Base-by-base conservation (phyloP, 768 basidiomycete species). In the Panaeolus papilionaceus region DNA sequence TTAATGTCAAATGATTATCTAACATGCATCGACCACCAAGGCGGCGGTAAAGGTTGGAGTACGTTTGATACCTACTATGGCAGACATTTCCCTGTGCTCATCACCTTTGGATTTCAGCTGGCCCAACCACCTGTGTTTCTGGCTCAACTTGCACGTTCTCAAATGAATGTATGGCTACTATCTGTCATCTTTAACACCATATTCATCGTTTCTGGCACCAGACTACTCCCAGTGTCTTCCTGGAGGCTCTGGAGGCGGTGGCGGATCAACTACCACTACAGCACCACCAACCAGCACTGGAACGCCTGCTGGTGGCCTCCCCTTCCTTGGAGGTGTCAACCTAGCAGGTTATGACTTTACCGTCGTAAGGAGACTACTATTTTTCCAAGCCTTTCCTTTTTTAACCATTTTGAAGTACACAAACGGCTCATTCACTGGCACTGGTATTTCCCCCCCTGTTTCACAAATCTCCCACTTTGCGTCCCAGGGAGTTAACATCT, bases 401-500 rank as follows among this genome's bases (percentile, higher is more conserved):
- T 8, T 45, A 45, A 51, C 49, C 8, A 11, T 51, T 28, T 14
- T 4, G n/a, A 64, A 82, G 79, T 71, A 73, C 8, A 84, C 83
- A 0, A 76, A 85, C 66, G 84, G 83, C 5, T 84, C 82, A 58
- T 85, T 84, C 75, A 82, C 67, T 12, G 81, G 80, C n/a, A 68
- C 71, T 66, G 75, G 76, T 1, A 74, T 75, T 14, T 66, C 72
- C 61, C 85, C 85, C 28, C 85, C 84, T 8, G 70, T 78, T 2
- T 70, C 76, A 33, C 85, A 88, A 65, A 85, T 80, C 77, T 66
- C 77, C 14, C 85, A 88, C 73, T 87, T 88, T 69, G 78, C 81
- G 23, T 70, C 68, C 12, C 77, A 86, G 71, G 86, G 86, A 42
- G 84, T 79, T 14, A 86, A 85, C 71, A 70, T 84, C 67, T 87